Base-by-base conservation (phyloP, 2,329 filamentous ascomycete species). In the Penicillium digitatum region DNA sequence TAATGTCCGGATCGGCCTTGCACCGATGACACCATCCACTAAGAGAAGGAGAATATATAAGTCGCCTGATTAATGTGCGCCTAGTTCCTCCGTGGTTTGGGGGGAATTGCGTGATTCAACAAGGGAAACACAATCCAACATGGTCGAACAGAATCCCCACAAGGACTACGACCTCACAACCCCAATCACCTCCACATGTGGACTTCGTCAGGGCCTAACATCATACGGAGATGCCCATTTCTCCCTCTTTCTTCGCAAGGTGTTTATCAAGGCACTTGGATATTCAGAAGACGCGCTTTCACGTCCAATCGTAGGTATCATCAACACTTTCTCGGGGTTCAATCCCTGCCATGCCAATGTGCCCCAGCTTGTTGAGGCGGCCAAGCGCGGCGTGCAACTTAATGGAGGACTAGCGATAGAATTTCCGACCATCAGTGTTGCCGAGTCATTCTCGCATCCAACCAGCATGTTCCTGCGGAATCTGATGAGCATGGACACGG, bases 401-500 rank as follows among this genome's bases (percentile, higher is more conserved):
- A 78, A 76, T 44, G 87, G 87, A 3, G 87, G 86, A 0, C 70
- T 90, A 27, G 84, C 87, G 0, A 79, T 90, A 22, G 86, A 89
- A 35, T 90, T 90, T 60, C 87, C 87, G 0, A 90, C 87, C 0
- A 89, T 90, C 52, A 88, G 84, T 58, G 66, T 90, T 0, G 84
- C 87, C 61, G 87, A 90, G 76, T 81, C 78, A 3, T 90, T 90
- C 66, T 79, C 87, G 0, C 76, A 80, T 42, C 87, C 87, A 2
- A 89, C 87, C 5, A 89, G 86, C 72, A 89, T 90, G 87, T 89
- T 84, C 52, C 66, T 90, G 45, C 73, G 87, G 31, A 90, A 90
- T 60, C 66, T 90, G 54, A 90, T 90, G 87, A 86, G 84, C 61
- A 88, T 90, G 85, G 87, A 90, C 66, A 90, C 87, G 0, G 87